These are phyloP conservation scores for Hypoxylon trugodes DNA, from an alignment of 495 filamentous ascomycete species.

Conservation along the genomic window DNA sequence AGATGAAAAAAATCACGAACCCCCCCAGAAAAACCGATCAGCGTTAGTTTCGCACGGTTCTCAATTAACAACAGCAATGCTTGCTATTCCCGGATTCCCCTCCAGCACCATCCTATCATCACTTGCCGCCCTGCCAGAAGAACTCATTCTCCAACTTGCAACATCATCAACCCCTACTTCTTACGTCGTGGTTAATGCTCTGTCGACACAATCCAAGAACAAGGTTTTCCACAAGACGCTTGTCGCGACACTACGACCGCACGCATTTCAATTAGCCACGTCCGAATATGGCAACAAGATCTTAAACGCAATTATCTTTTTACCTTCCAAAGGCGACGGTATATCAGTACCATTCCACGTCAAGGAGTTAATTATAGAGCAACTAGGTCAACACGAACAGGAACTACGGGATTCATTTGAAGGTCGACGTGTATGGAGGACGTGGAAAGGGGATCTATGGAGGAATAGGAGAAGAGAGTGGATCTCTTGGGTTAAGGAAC, in stretches of 20 bases:
- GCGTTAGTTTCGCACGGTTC: constrained; percentile 55
- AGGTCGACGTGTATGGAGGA: constrained; percentile 86
- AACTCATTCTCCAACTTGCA: constrained; percentile 49
- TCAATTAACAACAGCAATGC: constrained; percentile 52
- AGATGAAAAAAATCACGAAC: constrained; percentile 48
- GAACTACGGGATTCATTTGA: constrained; percentile 75
- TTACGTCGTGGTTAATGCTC: constrained; percentile 74
- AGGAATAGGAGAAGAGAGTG: constrained; percentile 70
- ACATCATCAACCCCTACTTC: constrained; percentile 55
- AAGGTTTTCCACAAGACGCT: constrained; percentile 60
- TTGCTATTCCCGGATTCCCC: constrained; percentile 52
- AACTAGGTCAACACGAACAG: constrained; percentile 62
- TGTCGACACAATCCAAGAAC: constrained; percentile 67
- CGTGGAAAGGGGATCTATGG: constrained; percentile 91
- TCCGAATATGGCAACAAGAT: constrained; percentile 80
- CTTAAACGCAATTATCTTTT: constrained; percentile 77
- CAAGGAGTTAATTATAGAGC: constrained; percentile 59
- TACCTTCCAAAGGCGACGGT: constrained; percentile 56
- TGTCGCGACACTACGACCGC: constrained; percentile 58
- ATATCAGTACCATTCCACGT: constrained; percentile 60
- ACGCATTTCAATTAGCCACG: constrained; percentile 69
- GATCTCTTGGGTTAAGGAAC: constrained; percentile 71
- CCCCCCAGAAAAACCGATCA: constrained; percentile 51
- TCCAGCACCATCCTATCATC: constrained; percentile 54
- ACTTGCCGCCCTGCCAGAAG: constrained; percentile 47